These are phyloP conservation scores for Trametes meyenii DNA, from an alignment of 768 basidiomycete species.

Conservation along the genomic window DNA sequence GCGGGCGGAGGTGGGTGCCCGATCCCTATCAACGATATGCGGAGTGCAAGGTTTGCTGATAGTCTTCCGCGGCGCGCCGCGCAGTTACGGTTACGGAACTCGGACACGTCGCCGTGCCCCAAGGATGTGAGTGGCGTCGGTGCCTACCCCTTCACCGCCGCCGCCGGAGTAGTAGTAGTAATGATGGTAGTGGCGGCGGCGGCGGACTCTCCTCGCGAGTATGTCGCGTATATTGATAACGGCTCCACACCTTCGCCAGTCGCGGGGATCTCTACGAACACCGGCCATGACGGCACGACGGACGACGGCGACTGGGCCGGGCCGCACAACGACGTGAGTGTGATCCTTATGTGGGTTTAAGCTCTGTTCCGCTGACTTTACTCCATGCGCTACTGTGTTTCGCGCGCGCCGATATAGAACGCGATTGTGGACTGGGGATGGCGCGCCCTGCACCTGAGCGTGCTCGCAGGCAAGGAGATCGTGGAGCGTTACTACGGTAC, in stretches of 20 bases:
- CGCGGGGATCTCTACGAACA: conserved; percentile 32
- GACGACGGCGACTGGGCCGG: conserved; percentile 28
- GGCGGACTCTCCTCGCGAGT: not conserved
- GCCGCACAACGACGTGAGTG: conserved; percentile 28
- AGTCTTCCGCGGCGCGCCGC: not conserved
- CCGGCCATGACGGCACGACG: conserved; percentile 24
- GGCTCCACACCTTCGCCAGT: conserved; percentile 9
- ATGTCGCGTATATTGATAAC: not conserved
- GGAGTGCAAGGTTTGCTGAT: not conserved
- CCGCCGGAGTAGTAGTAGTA: not conserved
- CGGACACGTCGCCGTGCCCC: conserved; percentile 27
- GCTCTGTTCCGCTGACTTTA: not conserved
- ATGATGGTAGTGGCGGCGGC: not conserved
- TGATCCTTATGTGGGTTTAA: not conserved
- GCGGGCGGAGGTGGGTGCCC: conserved; percentile 32
- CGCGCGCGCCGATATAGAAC: conserved; percentile 18
- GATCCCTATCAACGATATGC: not conserved
- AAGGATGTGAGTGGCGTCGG: conserved; percentile 28
- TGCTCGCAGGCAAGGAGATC: conserved; percentile 33
- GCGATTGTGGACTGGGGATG: conserved; percentile 35
- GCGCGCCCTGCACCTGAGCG: conserved; percentile 33
- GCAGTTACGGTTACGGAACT: conserved; percentile 30
- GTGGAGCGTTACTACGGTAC: conserved; percentile 32
- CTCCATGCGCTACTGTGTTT: not conserved
- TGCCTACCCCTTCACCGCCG: too few relatives aligned